Base-by-base conservation (phyloP, 441 rosid species). In the Sinapis alba region DNA sequence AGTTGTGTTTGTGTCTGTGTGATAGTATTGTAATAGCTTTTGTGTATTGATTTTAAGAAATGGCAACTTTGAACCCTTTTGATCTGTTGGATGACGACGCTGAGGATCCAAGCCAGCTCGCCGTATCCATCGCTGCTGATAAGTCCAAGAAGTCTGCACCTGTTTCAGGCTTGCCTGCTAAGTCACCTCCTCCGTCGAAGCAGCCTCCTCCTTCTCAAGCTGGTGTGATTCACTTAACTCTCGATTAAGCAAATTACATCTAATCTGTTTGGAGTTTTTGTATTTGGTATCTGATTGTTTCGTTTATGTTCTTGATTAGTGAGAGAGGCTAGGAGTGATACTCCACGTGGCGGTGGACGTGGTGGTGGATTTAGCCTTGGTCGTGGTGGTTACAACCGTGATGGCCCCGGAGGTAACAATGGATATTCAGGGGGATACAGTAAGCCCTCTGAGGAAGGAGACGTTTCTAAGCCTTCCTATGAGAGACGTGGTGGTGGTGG, bases 21-120 rank as follows among this genome's bases (percentile, higher is more conserved):
- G 26, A 57, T 5, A 9, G 23, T 6, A 16, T 51, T 61, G 73
- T 15, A 1, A 36, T 38, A 16, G 13, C 0, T 47, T n/a, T n/a
- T n/a, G n/a, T 38, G 21, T 43, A 43, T 70, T 71, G n/a, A 59
- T 21, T 7, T 7, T 6, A 67, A 62, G 74, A 76, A 73, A 96
- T 93, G 99, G 92, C 98, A 66, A 88, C 96, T 79, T 23, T 56
- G 87, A 96, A 96, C 83, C 95, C 97, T 65, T 96, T 96, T 77
- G 91, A 86, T 85, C 86, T 96, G 62, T 85, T 96, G 79, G 97
- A 85, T 9, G 90, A 86, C 18, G 81, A 78, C 57, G 81, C 72
- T 23, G 98, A 93, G 67, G 99, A 96, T 84, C 97, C 91, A 1
- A 78, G 73, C 77, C 86, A 72, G 65, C 88, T 93, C 75, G 89